Conservation (phyloP, 345 rosid genomes). For the Bruguiera sexangula region DNA sequence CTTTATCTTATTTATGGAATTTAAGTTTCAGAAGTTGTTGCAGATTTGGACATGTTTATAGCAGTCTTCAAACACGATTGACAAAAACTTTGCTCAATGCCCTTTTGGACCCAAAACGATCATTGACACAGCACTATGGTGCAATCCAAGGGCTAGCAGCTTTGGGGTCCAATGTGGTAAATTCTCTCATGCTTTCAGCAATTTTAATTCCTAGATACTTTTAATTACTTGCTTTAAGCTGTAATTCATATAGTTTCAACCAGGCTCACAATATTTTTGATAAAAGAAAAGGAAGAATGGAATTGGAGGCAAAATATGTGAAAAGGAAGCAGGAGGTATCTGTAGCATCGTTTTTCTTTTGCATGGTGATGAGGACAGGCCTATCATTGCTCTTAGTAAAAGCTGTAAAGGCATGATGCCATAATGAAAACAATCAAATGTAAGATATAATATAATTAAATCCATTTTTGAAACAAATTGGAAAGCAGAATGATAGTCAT, state of each 20-base stretch:
- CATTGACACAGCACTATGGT: conserved; percentile 92
- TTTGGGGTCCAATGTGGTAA: conserved; percentile 87
- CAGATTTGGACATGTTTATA: conserved; percentile 80
- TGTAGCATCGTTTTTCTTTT: not conserved
- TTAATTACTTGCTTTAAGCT: not conserved
- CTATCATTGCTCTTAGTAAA: not conserved
- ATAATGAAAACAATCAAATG: not conserved
- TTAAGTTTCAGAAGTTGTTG: conserved; percentile 21
- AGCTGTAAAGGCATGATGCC: not conserved
- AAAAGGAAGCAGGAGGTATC: not conserved
- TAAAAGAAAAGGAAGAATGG: not conserved
- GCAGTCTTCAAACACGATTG: conserved; percentile 82
- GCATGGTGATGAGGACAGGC: not conserved
- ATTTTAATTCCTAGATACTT: not conserved
- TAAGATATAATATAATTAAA: no score
- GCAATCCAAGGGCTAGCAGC: conserved; percentile 95
- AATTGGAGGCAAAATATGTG: not conserved
- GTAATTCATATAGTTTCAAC: not conserved
- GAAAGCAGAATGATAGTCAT: not conserved
- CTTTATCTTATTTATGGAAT: not conserved
- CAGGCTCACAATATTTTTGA: not conserved
- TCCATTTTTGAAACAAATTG: no score
- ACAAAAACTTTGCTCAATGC: conserved; percentile 87
- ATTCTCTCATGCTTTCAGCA: conserved; percentile 8
- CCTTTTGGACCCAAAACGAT: conserved; percentile 77